These are phyloP conservation scores for Trichoderma asperelloides DNA, from an alignment of 495 filamentous ascomycete species.

Conservation along the genomic window DNA sequence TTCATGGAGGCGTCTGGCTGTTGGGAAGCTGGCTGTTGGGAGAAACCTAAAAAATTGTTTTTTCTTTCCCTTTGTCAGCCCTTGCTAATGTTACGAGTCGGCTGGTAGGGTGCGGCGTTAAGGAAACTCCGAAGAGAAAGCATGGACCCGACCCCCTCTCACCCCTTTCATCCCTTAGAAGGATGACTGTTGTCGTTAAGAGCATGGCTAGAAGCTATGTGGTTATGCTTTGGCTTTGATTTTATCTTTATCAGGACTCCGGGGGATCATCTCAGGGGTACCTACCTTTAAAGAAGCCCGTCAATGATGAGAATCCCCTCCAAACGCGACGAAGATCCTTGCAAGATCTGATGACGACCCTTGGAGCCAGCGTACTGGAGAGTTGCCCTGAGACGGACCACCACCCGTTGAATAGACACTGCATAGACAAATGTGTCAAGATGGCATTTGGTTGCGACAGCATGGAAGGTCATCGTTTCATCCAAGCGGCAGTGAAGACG, in stretches of 20 bases:
- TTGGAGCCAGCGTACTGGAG: neutral
- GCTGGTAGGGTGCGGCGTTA: slow-evolving; percentile 1
- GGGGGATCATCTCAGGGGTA: neutral
- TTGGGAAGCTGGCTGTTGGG: neutral
- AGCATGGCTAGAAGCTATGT: neutral
- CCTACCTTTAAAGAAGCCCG: neutral
- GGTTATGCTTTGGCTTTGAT: neutral
- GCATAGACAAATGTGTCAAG: neutral
- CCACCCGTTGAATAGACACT: neutral
- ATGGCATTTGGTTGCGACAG: neutral
- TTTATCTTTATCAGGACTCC: neutral
- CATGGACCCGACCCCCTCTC: neutral
- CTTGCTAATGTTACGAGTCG: neutral
- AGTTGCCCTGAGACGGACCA: neutral
- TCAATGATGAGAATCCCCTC: slow-evolving; percentile 3
- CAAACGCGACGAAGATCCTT: neutral
- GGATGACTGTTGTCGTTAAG: neutral
- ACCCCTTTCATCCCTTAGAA: neutral
- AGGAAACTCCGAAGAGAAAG: slow-evolving; percentile 6
- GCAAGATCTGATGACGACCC: neutral
- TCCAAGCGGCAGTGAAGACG: neutral
- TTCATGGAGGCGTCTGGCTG: neutral
- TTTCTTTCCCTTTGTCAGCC: slow-evolving; percentile 2
- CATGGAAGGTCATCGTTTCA: neutral
- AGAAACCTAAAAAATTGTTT: neutral